These are phyloP conservation scores for Diospyros kaki DNA, from an alignment of 148 eudicot genomes.

Conservation along the genomic window DNA sequence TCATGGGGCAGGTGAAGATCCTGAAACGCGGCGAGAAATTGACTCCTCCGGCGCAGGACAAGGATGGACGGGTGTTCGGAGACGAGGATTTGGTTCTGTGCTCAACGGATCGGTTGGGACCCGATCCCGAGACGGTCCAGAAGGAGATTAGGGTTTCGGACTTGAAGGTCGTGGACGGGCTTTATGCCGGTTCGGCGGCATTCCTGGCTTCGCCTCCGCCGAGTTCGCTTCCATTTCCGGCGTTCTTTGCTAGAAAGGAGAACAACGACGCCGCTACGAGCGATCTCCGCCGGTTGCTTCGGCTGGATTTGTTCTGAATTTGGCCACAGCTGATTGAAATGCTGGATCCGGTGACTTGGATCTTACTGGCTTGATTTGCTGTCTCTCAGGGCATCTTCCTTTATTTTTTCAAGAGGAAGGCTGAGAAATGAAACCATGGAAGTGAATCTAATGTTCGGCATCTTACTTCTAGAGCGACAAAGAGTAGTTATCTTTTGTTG, in stretches of 20 bases:
- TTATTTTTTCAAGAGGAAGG: slow-evolving; percentile 33
- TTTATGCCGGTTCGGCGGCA: slow-evolving; percentile 32
- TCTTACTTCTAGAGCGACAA: background rate
- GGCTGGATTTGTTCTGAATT: slow-evolving; percentile 20
- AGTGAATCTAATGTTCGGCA: background rate
- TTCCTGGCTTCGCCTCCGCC: slow-evolving; percentile 33
- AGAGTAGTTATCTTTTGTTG: background rate
- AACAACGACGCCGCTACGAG: slow-evolving; percentile 15
- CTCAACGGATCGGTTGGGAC: slow-evolving; percentile 44
- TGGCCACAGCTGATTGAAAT: background rate
- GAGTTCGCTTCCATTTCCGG: slow-evolving; percentile 41
- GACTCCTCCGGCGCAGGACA: background rate
- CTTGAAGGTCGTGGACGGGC: slow-evolving; percentile 9
- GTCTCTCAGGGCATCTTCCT: slow-evolving; percentile 16
- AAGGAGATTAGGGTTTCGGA: slow-evolving; percentile 40
- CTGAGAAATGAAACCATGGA: slow-evolving; percentile 6
- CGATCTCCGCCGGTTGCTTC: slow-evolving; percentile 29
- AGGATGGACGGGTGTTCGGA: background rate
- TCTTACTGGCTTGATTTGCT: slow-evolving; percentile 3
- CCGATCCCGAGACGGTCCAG: slow-evolving; percentile 46
- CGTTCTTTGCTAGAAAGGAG: slow-evolving; percentile 15
- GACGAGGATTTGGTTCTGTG: slow-evolving; percentile 28
- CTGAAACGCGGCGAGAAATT: slow-evolving; percentile 38
- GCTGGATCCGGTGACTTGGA: background rate
- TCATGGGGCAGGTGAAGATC: slow-evolving; percentile 23